Conservation (phyloP, 2,329 filamentous ascomycete genomes). For the Fusarium humuli region DNA sequence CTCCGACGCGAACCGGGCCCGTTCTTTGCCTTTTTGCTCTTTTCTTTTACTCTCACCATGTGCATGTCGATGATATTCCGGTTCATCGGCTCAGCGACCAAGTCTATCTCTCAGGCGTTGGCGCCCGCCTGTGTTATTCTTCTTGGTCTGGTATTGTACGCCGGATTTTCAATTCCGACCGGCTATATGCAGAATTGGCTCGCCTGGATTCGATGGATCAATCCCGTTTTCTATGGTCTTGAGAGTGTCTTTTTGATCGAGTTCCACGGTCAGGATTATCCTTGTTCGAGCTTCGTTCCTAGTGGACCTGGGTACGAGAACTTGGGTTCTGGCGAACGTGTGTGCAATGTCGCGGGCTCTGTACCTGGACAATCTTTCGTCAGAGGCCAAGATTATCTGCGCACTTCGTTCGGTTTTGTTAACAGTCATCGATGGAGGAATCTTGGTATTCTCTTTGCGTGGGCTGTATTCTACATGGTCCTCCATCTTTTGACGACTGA, state of each 20-base stretch:
- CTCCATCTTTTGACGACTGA: slow-evolving; percentile 26
- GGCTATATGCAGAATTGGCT: slow-evolving; percentile 61
- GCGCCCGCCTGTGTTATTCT: slow-evolving; percentile 41
- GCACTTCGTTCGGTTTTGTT: slow-evolving; percentile 20
- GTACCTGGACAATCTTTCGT: not conserved
- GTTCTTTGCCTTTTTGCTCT: slow-evolving; percentile 60
- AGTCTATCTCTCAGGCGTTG: slow-evolving; percentile 39
- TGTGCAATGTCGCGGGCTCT: slow-evolving; percentile 1
- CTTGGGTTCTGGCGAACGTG: slow-evolving; percentile 4
- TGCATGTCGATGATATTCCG: slow-evolving; percentile 74
- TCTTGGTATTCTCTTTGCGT: slow-evolving; percentile 27
- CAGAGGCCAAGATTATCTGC: not conserved
- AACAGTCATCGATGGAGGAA: slow-evolving; percentile 35
- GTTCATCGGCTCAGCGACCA: slow-evolving; percentile 41
- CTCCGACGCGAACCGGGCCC: slow-evolving; percentile 66
- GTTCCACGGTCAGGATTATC: slow-evolving; percentile 60
- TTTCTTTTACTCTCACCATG: slow-evolving; percentile 65
- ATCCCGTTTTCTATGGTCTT: slow-evolving; percentile 71
- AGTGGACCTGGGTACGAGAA: slow-evolving; percentile 7
- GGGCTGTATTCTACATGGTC: slow-evolving; percentile 27
- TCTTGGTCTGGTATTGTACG: slow-evolving; percentile 58
- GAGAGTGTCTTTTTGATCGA: slow-evolving; percentile 74
- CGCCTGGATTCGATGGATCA: slow-evolving; percentile 74
- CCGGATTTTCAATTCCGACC: slow-evolving; percentile 59
- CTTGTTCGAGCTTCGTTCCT: slow-evolving; percentile 57